These are phyloP conservation scores for Mortierella polycephala DNA, from an alignment of 371 early-diverging fungal species.

Conservation along the genomic window DNA sequence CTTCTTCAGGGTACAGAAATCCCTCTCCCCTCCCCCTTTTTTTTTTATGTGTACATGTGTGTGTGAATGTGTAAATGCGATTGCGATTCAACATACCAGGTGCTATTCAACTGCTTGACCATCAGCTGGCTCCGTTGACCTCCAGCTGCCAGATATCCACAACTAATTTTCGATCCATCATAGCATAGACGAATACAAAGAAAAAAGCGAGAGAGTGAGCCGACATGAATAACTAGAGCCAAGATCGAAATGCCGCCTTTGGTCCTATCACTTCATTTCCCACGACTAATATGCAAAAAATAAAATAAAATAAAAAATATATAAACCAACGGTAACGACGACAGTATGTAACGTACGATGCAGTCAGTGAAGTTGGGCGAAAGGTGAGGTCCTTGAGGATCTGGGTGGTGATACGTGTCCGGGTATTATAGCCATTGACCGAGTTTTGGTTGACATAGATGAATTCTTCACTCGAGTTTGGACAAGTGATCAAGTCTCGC, in stretches of 20 bases:
- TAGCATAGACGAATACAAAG: conserved; percentile 3
- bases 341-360: conserved; percentile 26
- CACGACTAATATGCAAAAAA: background rate
- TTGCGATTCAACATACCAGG: conserved; percentile 63
- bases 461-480: conserved; percentile 64
- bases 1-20: too few species aligned
- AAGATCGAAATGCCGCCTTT: background rate
- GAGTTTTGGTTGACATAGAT: conserved; percentile 70
- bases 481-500: conserved; percentile 86
- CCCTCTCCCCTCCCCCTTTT: background rate
- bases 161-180: conserved; percentile 50
- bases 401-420: conserved; percentile 57
- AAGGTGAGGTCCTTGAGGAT: conserved; percentile 77
- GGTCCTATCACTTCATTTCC: background rate
- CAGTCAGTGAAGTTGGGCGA: conserved; percentile 75
- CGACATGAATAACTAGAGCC: too few species aligned
- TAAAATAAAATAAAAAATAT: conserved; percentile 1
- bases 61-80: background rate
- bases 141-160: conserved; percentile 89
- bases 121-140: conserved; percentile 90
- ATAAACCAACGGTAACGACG: too few species aligned
- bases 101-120: conserved; percentile 76
- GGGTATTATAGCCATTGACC: conserved; percentile 72
- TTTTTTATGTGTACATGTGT: background rate
- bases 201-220: too few species aligned